Percentiles rank a stretch among this genome's conserved stretches.
Conservation (phyloP, 768 basidiomycete genomes). For the Erythrobasidium yunnanense region DNA sequence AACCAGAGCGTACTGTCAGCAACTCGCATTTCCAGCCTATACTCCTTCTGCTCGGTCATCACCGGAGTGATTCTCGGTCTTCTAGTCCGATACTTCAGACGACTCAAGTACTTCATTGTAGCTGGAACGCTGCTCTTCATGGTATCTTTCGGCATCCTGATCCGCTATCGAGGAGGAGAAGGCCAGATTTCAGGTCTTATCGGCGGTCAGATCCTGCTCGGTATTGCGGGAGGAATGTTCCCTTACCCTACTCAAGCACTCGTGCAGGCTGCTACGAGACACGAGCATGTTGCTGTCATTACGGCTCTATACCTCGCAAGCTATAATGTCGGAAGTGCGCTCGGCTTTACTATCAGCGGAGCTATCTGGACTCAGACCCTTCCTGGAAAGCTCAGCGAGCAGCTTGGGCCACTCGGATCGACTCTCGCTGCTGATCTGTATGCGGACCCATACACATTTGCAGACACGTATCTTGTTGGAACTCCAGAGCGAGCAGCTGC, state of each 20-base stretch:
- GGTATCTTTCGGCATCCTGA: constrained; percentile 39
- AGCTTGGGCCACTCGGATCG: constrained; percentile 22
- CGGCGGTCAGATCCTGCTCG: constrained; percentile 38
- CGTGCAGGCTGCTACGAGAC: constrained; percentile 35
- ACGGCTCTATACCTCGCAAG: constrained; percentile 34
- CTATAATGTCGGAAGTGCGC: constrained; percentile 27
- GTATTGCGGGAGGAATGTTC: constrained; percentile 33
- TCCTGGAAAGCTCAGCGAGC: neutral
- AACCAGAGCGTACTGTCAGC: constrained; percentile 36
- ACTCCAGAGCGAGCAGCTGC: constrained; percentile 25
- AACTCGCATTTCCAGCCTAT: constrained; percentile 38
- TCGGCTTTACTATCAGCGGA: constrained; percentile 36
- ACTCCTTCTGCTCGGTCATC: constrained; percentile 39
- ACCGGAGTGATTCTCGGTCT: constrained; percentile 38
- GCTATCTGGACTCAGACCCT: constrained; percentile 40
- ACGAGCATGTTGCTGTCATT: constrained; percentile 35
- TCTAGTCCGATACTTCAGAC: constrained; percentile 37
- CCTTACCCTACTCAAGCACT: constrained; percentile 38
- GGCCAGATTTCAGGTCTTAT: constrained; percentile 32
- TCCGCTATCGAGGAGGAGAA: constrained; percentile 33
- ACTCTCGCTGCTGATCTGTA: constrained; percentile 37
- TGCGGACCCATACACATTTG: constrained; percentile 36
- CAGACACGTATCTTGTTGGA: constrained; percentile 23
- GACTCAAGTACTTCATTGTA: constrained; percentile 39
- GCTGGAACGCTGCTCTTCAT: constrained; percentile 37